Base-by-base conservation (phyloP, 352 stramenopile genomes). In the Globisporangium camurandrum region DNA sequence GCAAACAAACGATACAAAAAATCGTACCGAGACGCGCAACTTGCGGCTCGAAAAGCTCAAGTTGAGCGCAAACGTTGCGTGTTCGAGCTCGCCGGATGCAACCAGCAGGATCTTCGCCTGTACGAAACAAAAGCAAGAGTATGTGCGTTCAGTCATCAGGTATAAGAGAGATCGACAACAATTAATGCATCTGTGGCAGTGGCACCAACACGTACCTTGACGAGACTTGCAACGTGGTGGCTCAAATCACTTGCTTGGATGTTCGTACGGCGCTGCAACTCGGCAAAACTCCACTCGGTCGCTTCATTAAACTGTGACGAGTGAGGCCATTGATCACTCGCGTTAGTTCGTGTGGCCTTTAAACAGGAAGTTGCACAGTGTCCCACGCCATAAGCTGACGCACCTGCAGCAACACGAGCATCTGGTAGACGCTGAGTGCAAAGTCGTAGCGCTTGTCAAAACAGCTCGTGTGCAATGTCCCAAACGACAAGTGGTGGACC, bases 371-470 rank as follows among this genome's bases (percentile, higher is more conserved):
- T n/a, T n/a, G n/a, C n/a, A n/a, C n/a, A n/a, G n/a, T n/a, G n/a
- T n/a, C n/a, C n/a, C n/a, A n/a, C n/a, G n/a, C n/a, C n/a, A n/a
- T n/a, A n/a, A n/a, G n/a, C n/a, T n/a, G n/a, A 34, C 49, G 48
- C 58, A 91, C 83, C 66, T 82, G 66, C 17, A 92, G 53, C 17
- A 93, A 56, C 40, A 92, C 68, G 14, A 92, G 46, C 59, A 93
- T 90, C 52, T 93, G 83, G 28, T 90, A 90, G 39, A 92, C 89
- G 56, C 78, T 93, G 12, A 89, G 58, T 7, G 77, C 69, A 34
- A 92, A 79, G 40, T 93, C 83, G 48, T 92, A 93, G 38, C 68
- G 67, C 46, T 85, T 86, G 37, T 77, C 73, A 50, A 88, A 85
- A 16, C 77, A 84, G 31, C 67, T 67, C 24, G 71, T 61, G 52